Conservation (phyloP, 1,284 basidiomycete species). For the Cryptococcus sp. region DNA sequence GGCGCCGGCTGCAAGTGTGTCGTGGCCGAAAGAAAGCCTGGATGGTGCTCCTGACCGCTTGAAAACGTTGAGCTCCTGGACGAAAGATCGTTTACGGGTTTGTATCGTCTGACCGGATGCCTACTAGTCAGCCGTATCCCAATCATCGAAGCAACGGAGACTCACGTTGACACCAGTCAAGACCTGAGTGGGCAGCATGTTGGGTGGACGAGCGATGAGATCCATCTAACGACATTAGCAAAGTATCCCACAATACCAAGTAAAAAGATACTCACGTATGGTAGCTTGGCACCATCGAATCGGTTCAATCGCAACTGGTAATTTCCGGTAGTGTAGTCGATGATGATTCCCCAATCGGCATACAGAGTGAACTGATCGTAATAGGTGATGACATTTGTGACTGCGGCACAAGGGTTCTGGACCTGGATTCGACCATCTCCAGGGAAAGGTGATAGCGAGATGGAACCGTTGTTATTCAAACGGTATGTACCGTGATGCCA, state of each 20-base stretch:
- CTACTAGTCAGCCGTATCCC: constrained; percentile 8
- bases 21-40: constrained; percentile 1
- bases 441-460: constrained; percentile 63
- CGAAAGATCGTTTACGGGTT: constrained; percentile 27
- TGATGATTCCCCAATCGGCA: constrained; percentile 44
- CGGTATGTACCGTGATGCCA: constrained; percentile 79
- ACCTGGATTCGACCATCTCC: constrained; percentile 83
- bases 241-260: background rate
- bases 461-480: constrained; percentile 68
- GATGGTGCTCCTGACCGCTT: constrained; percentile 27
- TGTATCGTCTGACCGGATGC: constrained; percentile 29
- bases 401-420: constrained; percentile 80
- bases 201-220: constrained; percentile 44
- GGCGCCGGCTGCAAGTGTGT: constrained; percentile 1
- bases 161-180: constrained; percentile 46
- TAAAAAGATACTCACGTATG: constrained; percentile 31
- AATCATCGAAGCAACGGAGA: background rate
- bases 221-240: constrained; percentile 29
- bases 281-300: constrained; percentile 47
- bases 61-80: constrained; percentile 16
- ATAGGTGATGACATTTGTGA: constrained; percentile 74
- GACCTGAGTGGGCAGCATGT: constrained; percentile 48
- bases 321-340: constrained; percentile 33
- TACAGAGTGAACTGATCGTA: constrained; percentile 62
- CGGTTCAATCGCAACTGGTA: constrained; percentile 42